phyloP scores from a whole-genome alignment of 345 rosid species.

The Murraya paniculata region DNA sequence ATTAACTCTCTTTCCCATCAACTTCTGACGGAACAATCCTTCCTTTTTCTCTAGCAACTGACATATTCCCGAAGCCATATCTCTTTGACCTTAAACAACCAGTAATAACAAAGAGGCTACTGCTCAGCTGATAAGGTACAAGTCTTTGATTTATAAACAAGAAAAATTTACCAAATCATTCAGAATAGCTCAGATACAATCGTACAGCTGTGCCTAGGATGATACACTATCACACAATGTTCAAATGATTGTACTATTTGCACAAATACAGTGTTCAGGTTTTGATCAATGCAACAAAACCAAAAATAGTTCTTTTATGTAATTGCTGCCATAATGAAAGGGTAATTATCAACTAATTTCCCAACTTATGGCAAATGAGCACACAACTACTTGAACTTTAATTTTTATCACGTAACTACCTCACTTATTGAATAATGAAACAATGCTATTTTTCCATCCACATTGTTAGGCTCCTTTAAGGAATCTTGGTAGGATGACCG shows the following conservation, averaged over 20 bases:
- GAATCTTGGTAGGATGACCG: too few relatives aligned
- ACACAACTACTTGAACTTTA: too few relatives aligned
- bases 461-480: too few relatives aligned
- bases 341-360: too few relatives aligned
- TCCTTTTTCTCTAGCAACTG: constrained; percentile 97
- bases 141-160: not conserved
- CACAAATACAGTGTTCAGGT: not conserved
- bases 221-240: not conserved
- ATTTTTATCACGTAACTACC: too few relatives aligned
- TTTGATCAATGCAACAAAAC: not conserved
- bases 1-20: constrained; percentile 99
- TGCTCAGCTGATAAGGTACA: constrained; percentile 11
- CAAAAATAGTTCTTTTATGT: not conserved
- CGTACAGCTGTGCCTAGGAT: not conserved
- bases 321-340: not conserved
- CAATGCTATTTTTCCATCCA: too few relatives aligned
- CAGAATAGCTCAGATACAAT: not conserved
- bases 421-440: too few relatives aligned
- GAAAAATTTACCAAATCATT: not conserved
- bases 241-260: not conserved
- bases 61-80: constrained; percentile 62
- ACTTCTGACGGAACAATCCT: constrained; percentile 92
- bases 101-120: constrained; percentile 1
- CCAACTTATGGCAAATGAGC: too few relatives aligned
- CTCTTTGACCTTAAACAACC: constrained; percentile 64